Evolutionary conservation across 2,329 filamentous ascomycete species (phyloP).

Genomic region (Dothideomycetes sp.): DNA sequence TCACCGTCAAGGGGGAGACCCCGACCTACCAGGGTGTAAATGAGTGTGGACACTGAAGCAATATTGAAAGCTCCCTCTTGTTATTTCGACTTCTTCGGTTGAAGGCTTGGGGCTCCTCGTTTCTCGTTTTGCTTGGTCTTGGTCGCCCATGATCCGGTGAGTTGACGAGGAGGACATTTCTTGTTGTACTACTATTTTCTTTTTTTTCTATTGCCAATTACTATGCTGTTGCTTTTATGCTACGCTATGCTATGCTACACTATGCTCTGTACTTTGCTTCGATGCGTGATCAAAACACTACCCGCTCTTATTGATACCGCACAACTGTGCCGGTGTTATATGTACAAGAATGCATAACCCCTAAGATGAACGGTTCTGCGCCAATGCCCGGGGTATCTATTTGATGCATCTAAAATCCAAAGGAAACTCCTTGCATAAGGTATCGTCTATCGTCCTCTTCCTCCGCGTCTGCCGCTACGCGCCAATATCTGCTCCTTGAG

Average conservation of each 20-base stretch:
- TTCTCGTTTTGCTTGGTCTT: constrained; percentile 2
- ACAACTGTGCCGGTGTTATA: no score
- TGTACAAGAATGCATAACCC: no score
- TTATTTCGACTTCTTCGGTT: neutral
- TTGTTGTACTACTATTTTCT: neutral
- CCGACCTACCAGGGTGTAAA: constrained; percentile 20
- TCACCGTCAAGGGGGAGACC: constrained; percentile 25
- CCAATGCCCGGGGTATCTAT: no score
- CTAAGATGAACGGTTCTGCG: no score
- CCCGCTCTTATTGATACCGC: no score
- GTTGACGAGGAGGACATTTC: constrained; percentile 5
- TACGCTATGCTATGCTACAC: neutral
- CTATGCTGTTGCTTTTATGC: no score
- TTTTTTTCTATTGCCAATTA: no score
- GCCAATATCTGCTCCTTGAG: neutral
- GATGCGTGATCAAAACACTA: no score
- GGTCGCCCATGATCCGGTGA: constrained; percentile 2
- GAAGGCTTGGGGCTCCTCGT: constrained; percentile 1
- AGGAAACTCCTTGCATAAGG: no score
- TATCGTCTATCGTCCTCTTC: no score
- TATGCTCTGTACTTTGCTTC: neutral
- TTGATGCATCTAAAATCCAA: no score
- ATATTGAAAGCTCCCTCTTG: constrained; percentile 16
- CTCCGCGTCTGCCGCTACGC: no score
- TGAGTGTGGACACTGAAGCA: constrained; percentile 33